phyloP scores from a whole-genome alignment of 805 yeast genomes.

The Saturnispora hagleri region DNA sequence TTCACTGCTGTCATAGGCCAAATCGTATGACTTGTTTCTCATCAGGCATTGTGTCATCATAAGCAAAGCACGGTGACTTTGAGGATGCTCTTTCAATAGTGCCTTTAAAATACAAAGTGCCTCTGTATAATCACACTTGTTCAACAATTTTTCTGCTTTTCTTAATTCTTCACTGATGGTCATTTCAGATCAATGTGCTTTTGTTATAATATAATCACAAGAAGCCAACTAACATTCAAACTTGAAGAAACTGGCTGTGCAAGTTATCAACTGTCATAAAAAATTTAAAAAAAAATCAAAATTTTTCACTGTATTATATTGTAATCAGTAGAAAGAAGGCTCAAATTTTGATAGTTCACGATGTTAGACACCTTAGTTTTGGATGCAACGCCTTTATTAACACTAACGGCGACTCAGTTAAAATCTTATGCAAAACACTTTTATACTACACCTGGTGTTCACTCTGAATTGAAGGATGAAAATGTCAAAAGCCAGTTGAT shows the following conservation, averaged over 20 bases:
- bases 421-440: slow-evolving; percentile 62
- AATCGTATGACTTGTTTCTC: slow-evolving; percentile 37
- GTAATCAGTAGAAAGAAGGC: neutral
- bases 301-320: neutral
- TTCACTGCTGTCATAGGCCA: slow-evolving; percentile 38
- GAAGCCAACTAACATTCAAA: neutral
- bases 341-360: neutral
- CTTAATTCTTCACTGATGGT: slow-evolving; percentile 18
- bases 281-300: neutral
- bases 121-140: slow-evolving; percentile 32
- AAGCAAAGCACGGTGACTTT: slow-evolving; percentile 37
- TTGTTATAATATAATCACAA: neutral
- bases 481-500: slow-evolving; percentile 68
- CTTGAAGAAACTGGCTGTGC: neutral
- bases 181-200: slow-evolving; percentile 2
- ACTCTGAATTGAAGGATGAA: slow-evolving; percentile 78
- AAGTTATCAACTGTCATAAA: neutral
- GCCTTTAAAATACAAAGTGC: slow-evolving; percentile 35
- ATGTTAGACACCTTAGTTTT: slow-evolving; percentile 55
- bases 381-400: slow-evolving; percentile 93
- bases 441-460: slow-evolving; percentile 88
- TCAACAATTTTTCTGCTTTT: slow-evolving; percentile 35
- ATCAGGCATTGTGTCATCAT: slow-evolving; percentile 43
- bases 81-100: slow-evolving; percentile 35
- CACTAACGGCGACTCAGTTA: slow-evolving; percentile 69